phyloP scores from a whole-genome alignment of 352 stramenopile species.

The Pythium brachiatum region DNA sequence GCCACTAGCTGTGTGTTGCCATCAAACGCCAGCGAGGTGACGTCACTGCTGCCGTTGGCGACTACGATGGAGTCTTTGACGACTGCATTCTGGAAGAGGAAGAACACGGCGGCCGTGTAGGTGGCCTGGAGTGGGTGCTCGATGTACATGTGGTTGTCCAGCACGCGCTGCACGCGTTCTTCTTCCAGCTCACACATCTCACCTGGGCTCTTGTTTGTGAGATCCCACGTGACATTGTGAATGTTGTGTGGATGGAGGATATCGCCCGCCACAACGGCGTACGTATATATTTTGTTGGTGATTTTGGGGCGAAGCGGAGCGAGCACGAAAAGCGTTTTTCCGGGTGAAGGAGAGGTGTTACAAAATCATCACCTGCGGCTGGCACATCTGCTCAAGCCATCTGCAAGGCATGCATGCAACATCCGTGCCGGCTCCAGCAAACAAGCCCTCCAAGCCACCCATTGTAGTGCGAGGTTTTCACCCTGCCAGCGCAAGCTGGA shows the following conservation, averaged over 20 bases:
- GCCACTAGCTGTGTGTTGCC: neutral
- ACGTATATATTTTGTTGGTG: neutral
- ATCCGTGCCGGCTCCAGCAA: too few relatives aligned
- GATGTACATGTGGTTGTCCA: constrained; percentile 2
- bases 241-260: neutral
- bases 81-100: neutral
- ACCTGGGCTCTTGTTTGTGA: neutral
- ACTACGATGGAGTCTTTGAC: neutral
- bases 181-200: neutral
- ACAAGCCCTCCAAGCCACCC: too few relatives aligned
- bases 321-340: too few relatives aligned
- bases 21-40: neutral
- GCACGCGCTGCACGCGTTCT: neutral
- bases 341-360: too few relatives aligned
- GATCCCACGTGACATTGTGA: neutral
- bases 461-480: too few relatives aligned
- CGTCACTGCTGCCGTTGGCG: neutral
- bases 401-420: too few relatives aligned
- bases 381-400: too few relatives aligned
- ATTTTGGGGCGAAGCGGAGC: too few relatives aligned
- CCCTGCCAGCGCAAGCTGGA: too few relatives aligned
- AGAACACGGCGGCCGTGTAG: neutral
- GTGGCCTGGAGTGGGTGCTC: neutral
- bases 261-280: neutral
- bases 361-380: too few relatives aligned